Base-by-base conservation (phyloP, 371 early-diverging fungal genomes). In the Conidiobolus coronatus region DNA sequence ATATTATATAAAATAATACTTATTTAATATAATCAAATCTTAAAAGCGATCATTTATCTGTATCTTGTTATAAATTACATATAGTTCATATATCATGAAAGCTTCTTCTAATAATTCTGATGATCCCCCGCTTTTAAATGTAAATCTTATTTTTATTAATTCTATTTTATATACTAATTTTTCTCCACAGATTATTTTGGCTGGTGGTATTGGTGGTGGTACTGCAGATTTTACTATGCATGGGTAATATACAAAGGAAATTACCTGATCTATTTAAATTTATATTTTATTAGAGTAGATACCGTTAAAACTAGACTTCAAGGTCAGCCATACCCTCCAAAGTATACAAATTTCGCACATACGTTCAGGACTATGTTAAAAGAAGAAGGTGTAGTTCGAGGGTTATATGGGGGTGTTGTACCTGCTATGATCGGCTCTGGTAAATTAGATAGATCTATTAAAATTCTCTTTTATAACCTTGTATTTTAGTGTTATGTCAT, bases 241-340 rank as follows among this genome's bases (percentile, higher is more conserved):
- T 53, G 71, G 76, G 75, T 77, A 63, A 20, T n/a, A 33, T 2
- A 13, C 29, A 8, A 19, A 15, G 17, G 29, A n/a, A 23, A 6
- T 21, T 43, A 34, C 22, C 18, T 33, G 36, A 34, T n/a, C n/a
- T 9, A 24, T 20, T 7, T 38, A 14, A 13, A 14, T 7, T 18
- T 2, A 36, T 6, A 9, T 23, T 46, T 5, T n/a, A 18, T 44
- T 49, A 71, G 73, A 49, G 68, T 74, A 19, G 84, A 83, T 58
- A 80, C 81, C 6, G 76, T 83, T 44, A 83, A 83, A 55, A 83
- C 84, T 14, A 66, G 80, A 29, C 53, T 82, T 48, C 76, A 75
- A 52, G 74, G 77, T 19, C 73, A 75, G 52, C 72, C 72, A 4
- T 61, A 68, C 43, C 62, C 70, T 13, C 59, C 61, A 29, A 71